These are phyloP conservation scores for Mycosphaerella sp. DNA, from an alignment of 2,329 filamentous ascomycete genomes.

Conservation along the genomic window DNA sequence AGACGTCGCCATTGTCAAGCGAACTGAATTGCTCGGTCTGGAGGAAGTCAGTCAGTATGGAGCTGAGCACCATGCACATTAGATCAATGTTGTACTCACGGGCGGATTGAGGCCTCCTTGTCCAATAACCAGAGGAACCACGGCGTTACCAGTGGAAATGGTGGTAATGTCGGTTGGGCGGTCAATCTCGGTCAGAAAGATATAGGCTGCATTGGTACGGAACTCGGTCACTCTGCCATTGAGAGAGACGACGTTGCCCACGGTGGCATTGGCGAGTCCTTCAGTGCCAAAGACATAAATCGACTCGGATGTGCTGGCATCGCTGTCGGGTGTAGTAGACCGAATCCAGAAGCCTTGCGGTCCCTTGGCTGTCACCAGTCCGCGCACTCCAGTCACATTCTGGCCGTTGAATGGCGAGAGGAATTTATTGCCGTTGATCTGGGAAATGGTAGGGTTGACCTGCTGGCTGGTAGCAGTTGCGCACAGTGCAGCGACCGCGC, in stretches of 20 bases:
- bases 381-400: constrained; percentile 50
- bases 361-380: constrained; percentile 59
- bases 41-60: neutral
- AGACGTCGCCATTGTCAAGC: constrained; percentile 60
- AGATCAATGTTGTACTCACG: neutral
- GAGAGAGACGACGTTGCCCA: constrained; percentile 58
- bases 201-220: constrained; percentile 50
- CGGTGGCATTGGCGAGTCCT: constrained; percentile 47
- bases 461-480: constrained; percentile 12
- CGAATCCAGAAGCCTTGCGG: constrained; percentile 59
- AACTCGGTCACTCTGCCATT: constrained; percentile 56
- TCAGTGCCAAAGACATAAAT: constrained; percentile 57
- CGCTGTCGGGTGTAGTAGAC: constrained; percentile 51
- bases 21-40: constrained; percentile 52
- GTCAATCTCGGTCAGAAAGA: constrained; percentile 59
- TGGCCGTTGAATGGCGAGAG: constrained; percentile 55
- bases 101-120: constrained; percentile 50
- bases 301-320: constrained; percentile 55
- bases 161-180: constrained; percentile 50
- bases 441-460: constrained; percentile 21
- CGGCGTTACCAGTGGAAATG: constrained; percentile 48
- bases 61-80: neutral
- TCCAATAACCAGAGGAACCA: constrained; percentile 56
- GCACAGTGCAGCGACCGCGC: constrained; percentile 7
- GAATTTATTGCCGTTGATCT: constrained; percentile 62